Conservation (phyloP, 139 green algal genomes). For the Chlorella sp. region DNA sequence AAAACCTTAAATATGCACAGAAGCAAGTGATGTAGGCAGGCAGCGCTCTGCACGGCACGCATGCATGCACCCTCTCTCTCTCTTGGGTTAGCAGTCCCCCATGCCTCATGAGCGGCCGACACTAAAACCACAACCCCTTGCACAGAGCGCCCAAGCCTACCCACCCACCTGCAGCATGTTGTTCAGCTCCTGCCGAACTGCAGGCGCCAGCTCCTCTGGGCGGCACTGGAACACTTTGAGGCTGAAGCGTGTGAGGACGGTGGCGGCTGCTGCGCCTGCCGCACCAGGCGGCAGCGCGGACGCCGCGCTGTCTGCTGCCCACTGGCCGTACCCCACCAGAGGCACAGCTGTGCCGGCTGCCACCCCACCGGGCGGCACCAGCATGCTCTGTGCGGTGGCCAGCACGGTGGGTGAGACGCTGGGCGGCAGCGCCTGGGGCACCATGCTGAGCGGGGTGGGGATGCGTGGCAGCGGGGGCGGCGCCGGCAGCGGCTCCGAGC, state of each 20-base stretch:
- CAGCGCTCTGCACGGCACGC: too few relatives aligned
- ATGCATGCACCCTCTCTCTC: too few relatives aligned
- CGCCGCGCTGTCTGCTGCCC: background rate
- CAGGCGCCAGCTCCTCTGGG: slow-evolving; percentile 24
- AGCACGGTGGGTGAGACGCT: background rate
- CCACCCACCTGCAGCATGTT: background rate
- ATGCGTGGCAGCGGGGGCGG: background rate
- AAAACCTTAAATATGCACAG: too few relatives aligned
- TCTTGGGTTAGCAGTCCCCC: too few relatives aligned
- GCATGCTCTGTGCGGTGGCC: slow-evolving; percentile 21
- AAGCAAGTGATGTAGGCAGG: too few relatives aligned
- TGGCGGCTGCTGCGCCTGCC: background rate
- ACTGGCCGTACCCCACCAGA: slow-evolving; percentile 12
- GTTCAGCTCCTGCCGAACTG: slow-evolving; percentile 19
- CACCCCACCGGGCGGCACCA: background rate
- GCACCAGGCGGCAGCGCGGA: background rate
- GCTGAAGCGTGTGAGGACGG: background rate
- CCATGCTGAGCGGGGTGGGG: background rate
- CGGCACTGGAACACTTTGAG: slow-evolving; percentile 24
- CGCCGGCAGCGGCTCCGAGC: background rate
- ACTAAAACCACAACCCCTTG: too few relatives aligned
- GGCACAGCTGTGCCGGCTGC: background rate
- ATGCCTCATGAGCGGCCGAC: too few relatives aligned
- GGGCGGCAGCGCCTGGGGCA: background rate
- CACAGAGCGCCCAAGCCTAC: too few relatives aligned